Conservation (phyloP, 768 basidiomycete species). For the Lactifluus piperatus region DNA sequence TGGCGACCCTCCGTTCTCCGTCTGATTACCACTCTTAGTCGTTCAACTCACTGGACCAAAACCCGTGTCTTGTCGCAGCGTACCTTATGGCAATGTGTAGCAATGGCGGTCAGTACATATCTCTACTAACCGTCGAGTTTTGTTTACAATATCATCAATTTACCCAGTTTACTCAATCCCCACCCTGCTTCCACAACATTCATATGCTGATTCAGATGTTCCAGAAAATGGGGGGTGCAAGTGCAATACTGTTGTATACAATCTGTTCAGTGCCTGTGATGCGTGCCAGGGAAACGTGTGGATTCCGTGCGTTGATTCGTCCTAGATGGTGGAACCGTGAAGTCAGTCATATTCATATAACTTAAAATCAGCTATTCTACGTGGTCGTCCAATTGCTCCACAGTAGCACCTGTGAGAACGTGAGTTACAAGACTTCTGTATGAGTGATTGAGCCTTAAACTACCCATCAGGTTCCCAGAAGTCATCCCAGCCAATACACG, state of each 20-base stretch:
- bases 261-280: constrained; percentile 24
- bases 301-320: constrained; percentile 9
- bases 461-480: constrained; percentile 1
- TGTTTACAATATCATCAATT: background rate
- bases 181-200: background rate
- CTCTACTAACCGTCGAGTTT: background rate
- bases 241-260: constrained; percentile 25
- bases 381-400: constrained; percentile 13
- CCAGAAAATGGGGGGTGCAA: constrained; percentile 11
- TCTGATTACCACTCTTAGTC: background rate
- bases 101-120: constrained; percentile 7
- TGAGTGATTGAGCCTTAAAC: background rate
- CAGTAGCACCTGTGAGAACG: background rate
- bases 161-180: background rate
- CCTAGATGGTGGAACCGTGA: background rate
- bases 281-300: constrained; percentile 19
- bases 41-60: constrained; percentile 9
- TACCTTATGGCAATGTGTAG: background rate
- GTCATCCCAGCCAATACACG: constrained; percentile 34
- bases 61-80: constrained; percentile 4
- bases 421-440: background rate
- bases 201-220: constrained; percentile 9
- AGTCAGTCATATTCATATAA: background rate
- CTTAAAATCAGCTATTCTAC: constrained; percentile 5
- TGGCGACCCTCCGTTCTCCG: background rate